Conservation (phyloP, 2,329 filamentous ascomycete species). For the Nigrospora osmanthi region DNA sequence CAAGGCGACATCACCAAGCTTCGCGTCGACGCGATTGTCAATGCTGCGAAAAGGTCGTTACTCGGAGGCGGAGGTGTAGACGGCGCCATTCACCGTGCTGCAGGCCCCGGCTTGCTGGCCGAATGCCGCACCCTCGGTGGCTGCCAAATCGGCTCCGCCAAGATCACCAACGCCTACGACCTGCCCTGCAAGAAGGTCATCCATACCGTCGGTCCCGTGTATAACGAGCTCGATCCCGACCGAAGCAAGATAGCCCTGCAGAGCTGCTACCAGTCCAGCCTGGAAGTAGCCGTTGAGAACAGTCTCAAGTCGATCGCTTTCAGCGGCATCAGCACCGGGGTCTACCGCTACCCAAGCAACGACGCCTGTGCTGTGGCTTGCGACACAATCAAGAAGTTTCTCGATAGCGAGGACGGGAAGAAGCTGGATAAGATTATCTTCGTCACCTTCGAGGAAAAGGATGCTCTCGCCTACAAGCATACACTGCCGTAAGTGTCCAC, state of each 20-base stretch:
- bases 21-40: conserved; percentile 76
- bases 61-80: conserved; percentile 87
- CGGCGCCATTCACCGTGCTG: conserved; percentile 77
- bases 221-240: conserved; percentile 33
- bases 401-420: conserved; percentile 35
- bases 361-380: conserved; percentile 69
- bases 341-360: conserved; percentile 77
- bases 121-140: conserved; percentile 69
- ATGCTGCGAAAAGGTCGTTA: conserved; percentile 76
- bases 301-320: conserved; percentile 71
- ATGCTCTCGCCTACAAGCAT: conserved; percentile 64
- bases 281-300: conserved; percentile 64
- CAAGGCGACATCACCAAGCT: conserved; percentile 77
- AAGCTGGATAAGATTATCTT: conserved; percentile 71
- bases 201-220: conserved; percentile 85
- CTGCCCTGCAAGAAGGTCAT: conserved; percentile 76
- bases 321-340: conserved; percentile 74
- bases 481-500: conserved; percentile 61
- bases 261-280: conserved; percentile 61
- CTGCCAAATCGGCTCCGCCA: conserved; percentile 70
- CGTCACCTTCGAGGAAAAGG: conserved; percentile 74
- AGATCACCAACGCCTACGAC: conserved; percentile 71
- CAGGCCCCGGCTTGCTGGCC: conserved; percentile 57
- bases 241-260: conserved; percentile 40
- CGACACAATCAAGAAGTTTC: conserved; percentile 45